Evolutionary conservation across 148 eudicot genomes (phyloP), one percentile per base, ranked within the genome.

Genomic region (Rhododendron kiyosumense): DNA sequence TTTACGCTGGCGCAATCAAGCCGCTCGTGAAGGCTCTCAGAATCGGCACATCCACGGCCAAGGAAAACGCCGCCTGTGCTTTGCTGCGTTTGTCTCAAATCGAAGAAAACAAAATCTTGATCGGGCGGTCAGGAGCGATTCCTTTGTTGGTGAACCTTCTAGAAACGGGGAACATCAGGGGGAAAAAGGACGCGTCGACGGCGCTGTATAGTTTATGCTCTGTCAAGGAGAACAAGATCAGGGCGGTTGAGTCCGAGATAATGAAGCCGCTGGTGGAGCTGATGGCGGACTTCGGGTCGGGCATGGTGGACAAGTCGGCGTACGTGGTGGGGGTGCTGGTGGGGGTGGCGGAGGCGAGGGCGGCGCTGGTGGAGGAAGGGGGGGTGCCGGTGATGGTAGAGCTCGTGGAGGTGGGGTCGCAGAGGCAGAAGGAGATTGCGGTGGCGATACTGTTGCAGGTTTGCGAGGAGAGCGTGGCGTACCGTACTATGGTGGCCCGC

Each of bases 261-360:
- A 88, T 96, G 92, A 96, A 94, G 83, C 94, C 96, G 5, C 41
- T 96, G 87, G 90, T 95, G 52, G 98, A 96, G 80, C 28, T 96
- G 43, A 93, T 96, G 99, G 92, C 98, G 79, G 99, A 96, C 89
- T 88, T 93, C 10, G 94, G 91, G 45, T 94, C 99, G 0, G 88
- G 88, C 32, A 96, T 96, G 99, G 98, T 96, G 87, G 99, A 96
- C 73, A 95, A 96, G 73, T 87, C 99, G 38, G 98, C 95, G 78
- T 95, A 88, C 49, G 98, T 96, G 34, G 20, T 94, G 88, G 90
- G 95, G 52, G 65, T 90, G 30, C 18, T 96, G 91, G 89, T 90
- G 51, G 18, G 87, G 14, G 61, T 89, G 89, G 79, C 88, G 81
- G 96, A 92, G 49, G 97, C 94, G 7, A 92, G 91, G 88, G 87